Conservation (phyloP, 306 rosid genomes). For the Ormosia emarginata region DNA sequence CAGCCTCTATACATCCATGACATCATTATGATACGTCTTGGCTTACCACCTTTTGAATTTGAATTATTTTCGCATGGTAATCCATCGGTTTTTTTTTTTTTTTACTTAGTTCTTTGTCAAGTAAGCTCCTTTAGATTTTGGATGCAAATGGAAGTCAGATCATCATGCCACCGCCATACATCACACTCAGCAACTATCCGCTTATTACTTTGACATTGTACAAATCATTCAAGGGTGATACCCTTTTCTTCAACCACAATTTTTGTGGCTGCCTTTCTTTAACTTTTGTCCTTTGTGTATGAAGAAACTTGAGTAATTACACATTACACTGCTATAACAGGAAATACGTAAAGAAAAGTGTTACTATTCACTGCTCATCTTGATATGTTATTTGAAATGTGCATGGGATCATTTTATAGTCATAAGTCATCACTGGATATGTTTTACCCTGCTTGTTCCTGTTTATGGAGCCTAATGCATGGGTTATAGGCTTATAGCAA, state of each 20-base stretch:
- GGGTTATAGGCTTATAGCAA: neutral
- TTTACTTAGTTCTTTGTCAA: neutral
- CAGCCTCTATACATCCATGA: neutral
- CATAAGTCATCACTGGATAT: neutral
- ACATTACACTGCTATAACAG: neutral
- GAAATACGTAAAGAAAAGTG: neutral
- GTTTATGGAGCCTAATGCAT: neutral
- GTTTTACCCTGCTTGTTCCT: neutral
- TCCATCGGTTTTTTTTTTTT: neutral
- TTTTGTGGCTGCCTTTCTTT: constrained; percentile 8
- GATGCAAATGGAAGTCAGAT: neutral
- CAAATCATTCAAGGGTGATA: constrained; percentile 13
- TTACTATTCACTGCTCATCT: neutral
- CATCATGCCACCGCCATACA: constrained; percentile 3
- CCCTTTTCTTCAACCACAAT: neutral
- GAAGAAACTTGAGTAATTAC: constrained; percentile 23
- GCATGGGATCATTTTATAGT: neutral
- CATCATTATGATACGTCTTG: constrained; percentile 3
- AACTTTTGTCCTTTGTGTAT: neutral
- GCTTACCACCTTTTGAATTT: constrained; percentile 20
- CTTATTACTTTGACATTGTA: constrained; percentile 19
- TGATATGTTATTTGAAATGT: neutral
- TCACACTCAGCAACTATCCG: neutral
- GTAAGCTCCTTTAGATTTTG: constrained; percentile 29
- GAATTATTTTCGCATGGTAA: constrained; percentile 18